phyloP scores from a whole-genome alignment of 495 filamentous ascomycete species.

The Astrothelium macrocarpum region DNA sequence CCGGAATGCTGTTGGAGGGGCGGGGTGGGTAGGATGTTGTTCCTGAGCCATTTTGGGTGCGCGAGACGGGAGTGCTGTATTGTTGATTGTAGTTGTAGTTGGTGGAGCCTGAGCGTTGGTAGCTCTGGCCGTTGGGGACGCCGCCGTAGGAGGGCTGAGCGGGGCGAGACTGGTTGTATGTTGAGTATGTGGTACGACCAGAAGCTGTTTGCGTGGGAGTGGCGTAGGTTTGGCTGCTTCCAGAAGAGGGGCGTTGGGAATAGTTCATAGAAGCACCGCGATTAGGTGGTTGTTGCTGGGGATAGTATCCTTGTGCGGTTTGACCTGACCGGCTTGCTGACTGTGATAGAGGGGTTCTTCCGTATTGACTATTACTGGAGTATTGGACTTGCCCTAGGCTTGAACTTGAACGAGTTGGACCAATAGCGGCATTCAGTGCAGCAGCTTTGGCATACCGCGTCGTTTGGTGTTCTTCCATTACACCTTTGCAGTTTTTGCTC shows the following conservation, averaged over 20 bases:
- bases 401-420: slow-evolving; percentile 19
- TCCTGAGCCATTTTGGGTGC: background rate
- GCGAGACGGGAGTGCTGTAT: slow-evolving; percentile 1
- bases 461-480: slow-evolving; percentile 78
- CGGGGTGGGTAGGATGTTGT: background rate
- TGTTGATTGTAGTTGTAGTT: slow-evolving; percentile 10
- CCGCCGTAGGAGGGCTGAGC: background rate
- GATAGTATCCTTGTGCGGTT: slow-evolving; percentile 23
- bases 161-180: slow-evolving; percentile 12
- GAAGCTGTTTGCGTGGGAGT: slow-evolving; percentile 13
- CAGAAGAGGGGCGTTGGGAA: slow-evolving; percentile 2
- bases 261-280: slow-evolving; percentile 20
- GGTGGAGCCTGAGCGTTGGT: background rate
- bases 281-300: slow-evolving; percentile 21
- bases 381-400: slow-evolving; percentile 10
- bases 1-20: background rate
- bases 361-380: slow-evolving; percentile 11
- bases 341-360: slow-evolving; percentile 11
- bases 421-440: slow-evolving; percentile 19
- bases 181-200: slow-evolving; percentile 9
- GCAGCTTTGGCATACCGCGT: slow-evolving; percentile 26
- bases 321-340: slow-evolving; percentile 15
- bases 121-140: background rate
- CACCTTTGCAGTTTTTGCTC: slow-evolving; percentile 60
- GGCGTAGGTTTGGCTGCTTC: slow-evolving; percentile 15